Evolutionary conservation across 2,329 filamentous ascomycete genomes (phyloP).

Genomic region (Curvularia eragrostidis): DNA sequence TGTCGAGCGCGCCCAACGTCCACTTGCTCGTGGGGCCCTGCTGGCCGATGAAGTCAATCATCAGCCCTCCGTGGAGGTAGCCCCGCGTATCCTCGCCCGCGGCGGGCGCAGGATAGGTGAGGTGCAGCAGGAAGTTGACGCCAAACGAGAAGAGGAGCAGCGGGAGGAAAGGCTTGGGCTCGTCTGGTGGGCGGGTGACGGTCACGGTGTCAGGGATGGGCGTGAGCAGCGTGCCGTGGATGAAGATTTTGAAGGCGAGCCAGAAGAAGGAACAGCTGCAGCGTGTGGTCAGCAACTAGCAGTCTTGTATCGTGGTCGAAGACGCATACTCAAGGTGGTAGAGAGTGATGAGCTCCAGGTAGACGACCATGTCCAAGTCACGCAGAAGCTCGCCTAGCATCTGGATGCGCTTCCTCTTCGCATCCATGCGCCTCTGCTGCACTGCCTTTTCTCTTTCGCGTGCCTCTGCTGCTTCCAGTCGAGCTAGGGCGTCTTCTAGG

Average conservation of each 20-base stretch:
- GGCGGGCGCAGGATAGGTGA: conserved; percentile 48
- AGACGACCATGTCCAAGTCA: conserved; percentile 65
- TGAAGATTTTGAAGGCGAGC: conserved; percentile 61
- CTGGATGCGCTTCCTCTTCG: conserved; percentile 45
- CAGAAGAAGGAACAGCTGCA: conserved; percentile 64
- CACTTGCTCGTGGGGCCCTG: conserved; percentile 62
- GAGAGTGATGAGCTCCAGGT: conserved; percentile 65
- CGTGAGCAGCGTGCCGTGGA: conserved; percentile 66
- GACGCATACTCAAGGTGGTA: conserved; percentile 69
- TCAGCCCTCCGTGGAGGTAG: conserved; percentile 67
- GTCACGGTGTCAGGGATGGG: conserved; percentile 60
- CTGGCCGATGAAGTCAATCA: conserved; percentile 71
- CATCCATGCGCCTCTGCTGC: conserved; percentile 41
- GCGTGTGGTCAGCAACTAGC: background rate
- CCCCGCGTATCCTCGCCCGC: conserved; percentile 58
- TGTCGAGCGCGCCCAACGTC: conserved; percentile 60
- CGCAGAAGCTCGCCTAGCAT: conserved; percentile 63
- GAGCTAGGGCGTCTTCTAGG: conserved; percentile 21
- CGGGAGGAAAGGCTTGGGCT: conserved; percentile 60
- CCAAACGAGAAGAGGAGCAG: conserved; percentile 62
- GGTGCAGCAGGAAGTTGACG: conserved; percentile 63
- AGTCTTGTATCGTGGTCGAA: background rate
- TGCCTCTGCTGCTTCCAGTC: conserved; percentile 30
- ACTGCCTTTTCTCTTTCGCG: conserved; percentile 26
- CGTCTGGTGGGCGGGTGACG: conserved; percentile 55